Evolutionary conservation across 176 grass and related monocot species (phyloP), one percentile per base, ranked within the genome.

Genomic region (Zea luxurians): DNA sequence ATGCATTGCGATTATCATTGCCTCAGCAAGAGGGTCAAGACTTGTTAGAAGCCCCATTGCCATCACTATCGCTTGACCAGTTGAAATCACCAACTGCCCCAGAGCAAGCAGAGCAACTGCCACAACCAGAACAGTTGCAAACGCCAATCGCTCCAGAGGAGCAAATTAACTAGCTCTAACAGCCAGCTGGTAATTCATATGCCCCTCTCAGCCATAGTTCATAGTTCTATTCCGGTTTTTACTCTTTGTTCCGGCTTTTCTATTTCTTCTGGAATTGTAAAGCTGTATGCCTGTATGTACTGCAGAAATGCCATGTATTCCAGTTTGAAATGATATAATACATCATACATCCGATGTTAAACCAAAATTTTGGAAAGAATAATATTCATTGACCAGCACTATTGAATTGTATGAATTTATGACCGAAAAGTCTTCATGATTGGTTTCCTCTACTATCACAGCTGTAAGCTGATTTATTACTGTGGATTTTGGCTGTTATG

Each of bases 261-360:
- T 83, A 79, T 17, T 74, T 68, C 44, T 59, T 88, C 81, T 47
- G 8, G 13, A 80, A 84, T n/a, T 84, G 81, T 76, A 84, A 88
- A 88, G 38, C 13, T 63, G 34, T 63, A 84, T 63, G 8, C 13
- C 13, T 75, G 54, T 54, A 27, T 64, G 64, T 65, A 78, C n/a
- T 18, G 61, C 55, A 54, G 70, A 80, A 86, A 58, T 75, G 55
- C 5, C 18, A 55, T 70, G 17, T 48, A 75, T 66, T 75, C 80
- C 68, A 83, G 38, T 87, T 66, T 87, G 60, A 34, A 73, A 49
- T 20, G 57, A 55, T 17, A 48, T 42, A 69, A 68, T 4, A 27
- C 11, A 15, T 48, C 35, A 61, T 2, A 38, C 11, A 18, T 41
- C 35, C 9, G 48, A 38, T 68, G 46, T 21, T 34, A 17, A 17